Conservation (phyloP, 805 yeast genomes). For the Nakazawaea ernobii region DNA sequence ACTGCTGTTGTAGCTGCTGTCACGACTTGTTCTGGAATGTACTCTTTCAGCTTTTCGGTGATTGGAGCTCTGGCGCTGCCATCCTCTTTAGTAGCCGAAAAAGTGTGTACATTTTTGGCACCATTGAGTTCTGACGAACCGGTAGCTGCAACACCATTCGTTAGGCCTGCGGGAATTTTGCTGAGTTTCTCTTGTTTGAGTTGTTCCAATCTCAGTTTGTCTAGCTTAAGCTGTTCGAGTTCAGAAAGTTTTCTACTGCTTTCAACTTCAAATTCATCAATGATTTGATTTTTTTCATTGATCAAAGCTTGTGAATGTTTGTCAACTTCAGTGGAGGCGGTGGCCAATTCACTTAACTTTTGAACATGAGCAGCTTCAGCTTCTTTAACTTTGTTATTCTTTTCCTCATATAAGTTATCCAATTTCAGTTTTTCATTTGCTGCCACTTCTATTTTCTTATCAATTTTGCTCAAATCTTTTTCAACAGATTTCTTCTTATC, state of each 20-base stretch:
- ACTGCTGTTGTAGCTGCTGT: neutral
- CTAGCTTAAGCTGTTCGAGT: constrained; percentile 1
- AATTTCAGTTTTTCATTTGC: neutral
- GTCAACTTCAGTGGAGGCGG: constrained; percentile 5
- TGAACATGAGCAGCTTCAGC: neutral
- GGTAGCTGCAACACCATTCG: neutral
- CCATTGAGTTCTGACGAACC: too few relatives aligned
- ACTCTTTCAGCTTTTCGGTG: neutral
- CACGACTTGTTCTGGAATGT: neutral
- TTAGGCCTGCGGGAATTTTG: neutral
- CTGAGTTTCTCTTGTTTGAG: neutral
- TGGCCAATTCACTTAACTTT: neutral
- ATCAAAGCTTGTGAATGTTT: constrained; percentile 16
- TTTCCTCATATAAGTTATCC: neutral
- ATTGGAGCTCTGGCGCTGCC: neutral
- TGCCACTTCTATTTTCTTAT: neutral
- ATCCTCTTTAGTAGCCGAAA: neutral
- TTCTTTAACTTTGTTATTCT: neutral
- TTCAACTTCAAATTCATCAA: constrained; percentile 1
- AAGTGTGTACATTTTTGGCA: too few relatives aligned
- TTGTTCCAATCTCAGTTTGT: constrained; percentile 2
- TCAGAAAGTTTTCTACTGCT: neutral
- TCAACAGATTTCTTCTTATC: neutral
- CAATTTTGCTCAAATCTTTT: neutral
- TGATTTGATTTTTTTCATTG: constrained; percentile 13